A percentile compares a stretch with the other conserved stretches of the same genome.
phyloP scores from a whole-genome alignment of 2,329 filamentous ascomycete genomes.

The Ophiocordyceps camponoti-rufipedis region DNA sequence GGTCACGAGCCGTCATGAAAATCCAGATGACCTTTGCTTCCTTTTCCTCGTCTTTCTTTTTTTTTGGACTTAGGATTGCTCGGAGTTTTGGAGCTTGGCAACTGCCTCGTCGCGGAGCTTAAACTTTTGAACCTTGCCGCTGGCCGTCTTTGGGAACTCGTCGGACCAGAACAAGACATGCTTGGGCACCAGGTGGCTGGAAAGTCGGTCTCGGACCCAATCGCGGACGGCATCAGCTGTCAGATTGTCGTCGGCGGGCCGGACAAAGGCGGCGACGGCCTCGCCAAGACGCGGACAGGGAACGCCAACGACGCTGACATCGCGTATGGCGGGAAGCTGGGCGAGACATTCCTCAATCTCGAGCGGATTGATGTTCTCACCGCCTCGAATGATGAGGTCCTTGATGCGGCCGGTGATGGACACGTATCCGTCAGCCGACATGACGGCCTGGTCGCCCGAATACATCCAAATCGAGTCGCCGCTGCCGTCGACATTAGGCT shows the following conservation, averaged over 20 bases:
- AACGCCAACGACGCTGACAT: slow-evolving; percentile 70
- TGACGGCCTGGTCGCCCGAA: slow-evolving; percentile 78
- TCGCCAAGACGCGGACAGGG: slow-evolving; percentile 74
- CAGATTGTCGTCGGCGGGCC: slow-evolving; percentile 24
- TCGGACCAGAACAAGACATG: slow-evolving; percentile 66
- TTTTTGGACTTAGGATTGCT: not conserved
- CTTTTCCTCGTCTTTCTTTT: not conserved
- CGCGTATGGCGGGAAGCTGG: slow-evolving; percentile 47
- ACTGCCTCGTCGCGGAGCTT: slow-evolving; percentile 52
- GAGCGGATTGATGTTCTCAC: slow-evolving; percentile 89
- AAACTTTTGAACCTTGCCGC: slow-evolving; percentile 94
- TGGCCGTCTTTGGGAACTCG: slow-evolving; percentile 85
- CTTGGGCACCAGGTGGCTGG: slow-evolving; percentile 66
- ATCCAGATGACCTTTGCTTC: too few species aligned
- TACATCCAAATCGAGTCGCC: slow-evolving; percentile 57
- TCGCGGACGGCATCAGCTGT: slow-evolving; percentile 40
- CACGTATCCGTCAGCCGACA: slow-evolving; percentile 71
- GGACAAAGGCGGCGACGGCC: slow-evolving; percentile 67
- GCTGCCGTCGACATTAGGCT: slow-evolving; percentile 18
- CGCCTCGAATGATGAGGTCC: slow-evolving; percentile 85
- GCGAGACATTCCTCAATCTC: slow-evolving; percentile 85
- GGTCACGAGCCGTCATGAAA: not conserved
- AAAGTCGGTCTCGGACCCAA: slow-evolving; percentile 56
- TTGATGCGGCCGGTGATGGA: slow-evolving; percentile 85
- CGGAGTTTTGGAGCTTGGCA: slow-evolving; percentile 10